Percentiles rank a stretch among this genome's conserved stretches.
Evolutionary conservation across 108 stramenopile species (phyloP).

Genomic region (Cylindrotheca closterium): DNA sequence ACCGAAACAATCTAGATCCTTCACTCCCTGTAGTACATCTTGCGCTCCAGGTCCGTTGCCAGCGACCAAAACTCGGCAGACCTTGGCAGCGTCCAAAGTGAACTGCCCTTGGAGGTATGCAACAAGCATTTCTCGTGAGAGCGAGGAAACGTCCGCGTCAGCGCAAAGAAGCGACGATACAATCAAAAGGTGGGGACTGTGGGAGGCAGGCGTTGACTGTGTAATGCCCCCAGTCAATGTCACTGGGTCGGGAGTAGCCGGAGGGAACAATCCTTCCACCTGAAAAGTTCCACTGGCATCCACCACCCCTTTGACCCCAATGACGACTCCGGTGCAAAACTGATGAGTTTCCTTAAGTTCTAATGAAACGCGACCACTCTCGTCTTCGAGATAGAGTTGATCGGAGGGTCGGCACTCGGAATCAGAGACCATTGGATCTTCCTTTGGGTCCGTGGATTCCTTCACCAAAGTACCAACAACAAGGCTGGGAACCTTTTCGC

Average conservation of each 20-base stretch:
- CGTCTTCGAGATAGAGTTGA: constrained; percentile 76
- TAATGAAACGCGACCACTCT: constrained; percentile 74
- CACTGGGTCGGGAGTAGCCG: constrained; percentile 37
- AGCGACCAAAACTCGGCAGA: constrained; percentile 68
- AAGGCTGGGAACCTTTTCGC: constrained; percentile 54
- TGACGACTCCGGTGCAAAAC: constrained; percentile 68
- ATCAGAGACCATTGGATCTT: constrained; percentile 25
- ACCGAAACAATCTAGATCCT: constrained; percentile 67
- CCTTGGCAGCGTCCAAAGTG: constrained; percentile 40
- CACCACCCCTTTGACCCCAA: constrained; percentile 66
- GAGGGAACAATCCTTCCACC: constrained; percentile 57
- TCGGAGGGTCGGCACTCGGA: constrained; percentile 53
- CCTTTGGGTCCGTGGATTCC: constrained; percentile 25
- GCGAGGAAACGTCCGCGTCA: constrained; percentile 44
- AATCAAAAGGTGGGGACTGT: constrained; percentile 44
- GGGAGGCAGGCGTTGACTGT: not conserved
- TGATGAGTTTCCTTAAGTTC: constrained; percentile 32
- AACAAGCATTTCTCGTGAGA: constrained; percentile 74
- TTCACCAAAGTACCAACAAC: constrained; percentile 77
- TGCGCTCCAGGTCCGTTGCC: constrained; percentile 48
- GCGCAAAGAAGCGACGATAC: constrained; percentile 75
- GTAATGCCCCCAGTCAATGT: not conserved
- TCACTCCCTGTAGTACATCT: constrained; percentile 26
- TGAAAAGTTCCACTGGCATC: constrained; percentile 55
- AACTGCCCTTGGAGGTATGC: constrained; percentile 67